phyloP scores from a whole-genome alignment of 208 protist species.

The Strigomonas galati region DNA sequence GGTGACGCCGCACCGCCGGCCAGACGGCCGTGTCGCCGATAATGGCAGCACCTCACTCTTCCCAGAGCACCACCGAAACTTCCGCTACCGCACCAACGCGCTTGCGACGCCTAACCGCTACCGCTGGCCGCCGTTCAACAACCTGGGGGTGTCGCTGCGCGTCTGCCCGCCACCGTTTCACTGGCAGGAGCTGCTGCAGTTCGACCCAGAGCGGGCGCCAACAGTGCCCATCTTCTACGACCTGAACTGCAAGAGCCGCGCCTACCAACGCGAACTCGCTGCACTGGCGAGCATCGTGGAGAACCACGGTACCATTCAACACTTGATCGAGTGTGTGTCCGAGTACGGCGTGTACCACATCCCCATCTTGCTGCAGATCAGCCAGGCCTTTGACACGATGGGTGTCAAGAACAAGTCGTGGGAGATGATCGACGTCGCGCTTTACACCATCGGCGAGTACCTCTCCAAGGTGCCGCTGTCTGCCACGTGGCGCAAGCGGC shows the following conservation, averaged over 20 bases:
- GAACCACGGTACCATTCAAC: conserved; percentile 30
- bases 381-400: conserved; percentile 60
- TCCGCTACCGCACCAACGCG: conserved; percentile 50
- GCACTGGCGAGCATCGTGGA: conserved; percentile 29
- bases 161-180: conserved; percentile 11
- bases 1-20: conserved; percentile 34
- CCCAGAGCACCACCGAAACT: conserved; percentile 35
- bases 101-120: conserved; percentile 77
- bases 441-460: conserved; percentile 72
- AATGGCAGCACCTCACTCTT: conserved; percentile 58
- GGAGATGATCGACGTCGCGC: conserved; percentile 71
- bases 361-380: conserved; percentile 67
- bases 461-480: conserved; percentile 55
- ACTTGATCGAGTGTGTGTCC: conserved; percentile 53
- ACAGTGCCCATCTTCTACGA: conserved; percentile 22
- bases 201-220: conserved; percentile 7
- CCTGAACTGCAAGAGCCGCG: conserved; percentile 39
- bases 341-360: conserved; percentile 64
- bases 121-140: conserved; percentile 77
- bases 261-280: conserved; percentile 46
- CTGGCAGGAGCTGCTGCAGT: background rate
- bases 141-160: conserved; percentile 43
- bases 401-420: conserved; percentile 40
- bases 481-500: conserved; percentile 51
- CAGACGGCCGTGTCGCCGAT: conserved; percentile 44